These are phyloP conservation scores for Schwanniomyces yamadae DNA, from an alignment of 805 yeast genomes.

Conservation along the genomic window DNA sequence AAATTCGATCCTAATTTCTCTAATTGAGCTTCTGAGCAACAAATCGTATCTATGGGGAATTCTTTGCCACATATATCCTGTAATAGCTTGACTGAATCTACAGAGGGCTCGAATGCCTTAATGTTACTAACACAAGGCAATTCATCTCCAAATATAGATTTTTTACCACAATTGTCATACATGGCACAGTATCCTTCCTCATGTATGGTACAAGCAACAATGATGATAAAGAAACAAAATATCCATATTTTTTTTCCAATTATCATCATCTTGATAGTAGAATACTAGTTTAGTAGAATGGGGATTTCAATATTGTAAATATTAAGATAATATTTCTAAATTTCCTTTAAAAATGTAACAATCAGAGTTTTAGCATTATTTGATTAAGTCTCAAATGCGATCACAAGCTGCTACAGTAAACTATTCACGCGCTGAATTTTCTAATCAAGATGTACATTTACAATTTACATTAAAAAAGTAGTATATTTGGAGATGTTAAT, in stretches of 20 bases:
- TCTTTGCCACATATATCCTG: slow-evolving; percentile 69
- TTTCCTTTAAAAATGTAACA: too few species aligned
- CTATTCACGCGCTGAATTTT: too few species aligned
- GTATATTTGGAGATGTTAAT: slow-evolving; percentile 64
- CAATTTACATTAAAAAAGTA: background rate
- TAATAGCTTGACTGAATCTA: slow-evolving; percentile 45
- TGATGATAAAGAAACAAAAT: background rate
- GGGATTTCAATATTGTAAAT: too few species aligned
- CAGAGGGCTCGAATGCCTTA: slow-evolving; percentile 47
- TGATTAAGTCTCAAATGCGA: slow-evolving; percentile 2
- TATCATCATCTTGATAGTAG: too few species aligned
- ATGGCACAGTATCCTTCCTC: slow-evolving; percentile 51
- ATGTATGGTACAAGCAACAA: slow-evolving; percentile 19
- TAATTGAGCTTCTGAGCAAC: slow-evolving; percentile 72
- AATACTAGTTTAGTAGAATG: too few species aligned
- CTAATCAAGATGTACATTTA: too few species aligned
- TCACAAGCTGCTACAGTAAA: background rate
- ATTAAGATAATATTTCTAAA: too few species aligned
- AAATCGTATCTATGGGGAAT: slow-evolving; percentile 54
- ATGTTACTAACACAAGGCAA: slow-evolving; percentile 73
- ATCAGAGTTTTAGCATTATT: too few species aligned
- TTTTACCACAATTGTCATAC: slow-evolving; percentile 74
- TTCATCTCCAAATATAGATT: slow-evolving; percentile 70
- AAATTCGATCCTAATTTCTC: slow-evolving; percentile 51
- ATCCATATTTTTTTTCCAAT: too few species aligned